Evolutionary conservation across 1,139 yeast genomes (phyloP), one percentile per base, ranked within the genome.

Genomic region (Candida sanyaensis): DNA sequence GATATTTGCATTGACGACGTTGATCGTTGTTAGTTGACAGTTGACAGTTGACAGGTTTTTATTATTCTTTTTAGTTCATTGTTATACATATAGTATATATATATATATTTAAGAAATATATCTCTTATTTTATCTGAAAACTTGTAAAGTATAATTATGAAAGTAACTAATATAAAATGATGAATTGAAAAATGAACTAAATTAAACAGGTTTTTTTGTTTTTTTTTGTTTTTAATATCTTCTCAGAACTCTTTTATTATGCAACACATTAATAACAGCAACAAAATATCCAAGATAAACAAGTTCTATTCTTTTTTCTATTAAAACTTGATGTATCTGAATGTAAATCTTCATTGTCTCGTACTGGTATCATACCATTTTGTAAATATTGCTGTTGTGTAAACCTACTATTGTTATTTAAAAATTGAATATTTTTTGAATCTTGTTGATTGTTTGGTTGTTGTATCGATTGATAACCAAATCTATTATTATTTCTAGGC

Each of bases 261-360:
- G 21, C 21, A 17, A 17, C 21, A 17, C 21, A 17, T 17, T 34
- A 47, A 26, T 41, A 48, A 31, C 48, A 48, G 28, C 49, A 48
- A 27, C 51, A 48, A 31, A 48, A 48, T 13, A 48, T 41, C 49
- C 49, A 48, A 17, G 45, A 38, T 13, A 43, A 37, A 6, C 43
- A 37, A 29, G 40, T 41, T 45, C 42, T 37, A 43, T 36, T 45
- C 9, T 30, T 41, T 40, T 64, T 63, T 41, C 73, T 61, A 43
- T 66, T 58, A 50, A 66, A 70, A 54, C 74, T 68, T 7, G 75
- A 66, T 17, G 67, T 62, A 47, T 68, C 76, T 5, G 75, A 68
- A 56, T 71, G 77, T 52, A 72, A 63, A 46, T 69, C 75, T 11
- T 68, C 69, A 42, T 71, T 71, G 52, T 71, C 75, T 46, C 72